A percentile compares a stretch with the other conserved stretches of the same genome.
phyloP scores from a whole-genome alignment of 495 filamentous ascomycete species.

The Lentithecium fluviatile region DNA sequence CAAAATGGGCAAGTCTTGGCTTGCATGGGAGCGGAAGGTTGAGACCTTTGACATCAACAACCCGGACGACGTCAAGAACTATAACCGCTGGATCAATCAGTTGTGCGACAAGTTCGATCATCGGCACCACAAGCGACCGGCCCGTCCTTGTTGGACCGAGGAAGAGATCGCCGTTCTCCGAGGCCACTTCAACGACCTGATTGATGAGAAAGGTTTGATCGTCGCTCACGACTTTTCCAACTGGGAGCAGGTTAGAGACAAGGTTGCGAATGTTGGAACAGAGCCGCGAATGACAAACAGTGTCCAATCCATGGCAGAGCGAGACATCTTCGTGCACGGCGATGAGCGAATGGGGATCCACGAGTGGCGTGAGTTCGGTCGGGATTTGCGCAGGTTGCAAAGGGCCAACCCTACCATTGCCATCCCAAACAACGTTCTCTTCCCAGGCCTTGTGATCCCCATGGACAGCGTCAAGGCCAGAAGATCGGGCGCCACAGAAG shows the following conservation, averaged over 20 bases:
- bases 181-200: slow-evolving; percentile 2
- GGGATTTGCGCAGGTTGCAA: background rate
- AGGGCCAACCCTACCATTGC: background rate
- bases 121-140: background rate
- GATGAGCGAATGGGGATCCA: background rate
- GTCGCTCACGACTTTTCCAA: background rate
- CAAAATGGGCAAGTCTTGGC: background rate
- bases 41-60: slow-evolving; percentile 3
- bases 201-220: background rate
- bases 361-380: slow-evolving; percentile 6
- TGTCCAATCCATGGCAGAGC: background rate
- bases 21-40: background rate
- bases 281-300: background rate
- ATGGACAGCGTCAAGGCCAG: background rate
- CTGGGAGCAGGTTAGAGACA: background rate
- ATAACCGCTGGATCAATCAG: slow-evolving; percentile 5
- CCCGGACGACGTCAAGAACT: background rate
- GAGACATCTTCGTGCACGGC: background rate
- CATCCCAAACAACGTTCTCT: background rate
- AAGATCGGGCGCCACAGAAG: too few relatives aligned
- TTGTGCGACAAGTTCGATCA: background rate
- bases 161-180: background rate
- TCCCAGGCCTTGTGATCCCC: background rate
- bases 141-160: background rate
- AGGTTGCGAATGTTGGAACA: background rate